Evolutionary conservation across 139 green algal species (phyloP).

Genomic region (Diplosphaera chodatii): DNA sequence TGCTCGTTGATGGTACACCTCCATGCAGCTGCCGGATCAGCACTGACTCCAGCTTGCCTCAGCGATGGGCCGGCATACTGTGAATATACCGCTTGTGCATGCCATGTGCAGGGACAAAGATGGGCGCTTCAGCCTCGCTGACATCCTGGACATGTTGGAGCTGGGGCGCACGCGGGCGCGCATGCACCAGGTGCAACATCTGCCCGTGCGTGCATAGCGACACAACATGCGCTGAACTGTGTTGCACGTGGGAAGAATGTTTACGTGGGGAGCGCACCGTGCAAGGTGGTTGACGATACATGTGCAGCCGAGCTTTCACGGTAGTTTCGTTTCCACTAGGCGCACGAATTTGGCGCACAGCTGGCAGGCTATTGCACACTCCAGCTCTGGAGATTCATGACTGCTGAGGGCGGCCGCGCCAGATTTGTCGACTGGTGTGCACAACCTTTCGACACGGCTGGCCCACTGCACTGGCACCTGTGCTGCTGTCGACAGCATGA

Average conservation of each 20-base stretch:
- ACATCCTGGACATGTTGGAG: conserved; percentile 23
- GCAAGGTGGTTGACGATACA: too few species aligned
- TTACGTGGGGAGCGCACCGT: too few species aligned
- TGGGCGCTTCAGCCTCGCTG: conserved; percentile 27
- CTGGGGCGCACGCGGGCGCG: conserved; percentile 15
- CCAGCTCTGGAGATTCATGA: conserved; percentile 28
- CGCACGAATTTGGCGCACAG: conserved; percentile 29
- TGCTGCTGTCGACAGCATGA: too few species aligned
- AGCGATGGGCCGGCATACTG: too few species aligned
- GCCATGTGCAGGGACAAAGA: conserved; percentile 32
- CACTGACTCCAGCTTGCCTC: too few species aligned
- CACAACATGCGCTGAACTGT: too few species aligned
- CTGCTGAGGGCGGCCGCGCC: conserved; percentile 10
- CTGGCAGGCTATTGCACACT: conserved; percentile 41
- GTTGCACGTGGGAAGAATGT: too few species aligned
- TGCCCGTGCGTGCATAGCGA: too few species aligned
- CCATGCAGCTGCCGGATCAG: neutral
- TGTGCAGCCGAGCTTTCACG: too few species aligned
- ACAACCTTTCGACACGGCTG: too few species aligned
- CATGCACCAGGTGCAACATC: conserved; percentile 9
- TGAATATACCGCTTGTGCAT: too few species aligned
- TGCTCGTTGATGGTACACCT: neutral
- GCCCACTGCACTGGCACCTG: too few species aligned
- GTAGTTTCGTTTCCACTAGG: neutral
- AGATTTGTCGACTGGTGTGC: conserved; percentile 30